Evolutionary conservation across 441 rosid species (phyloP).

Genomic region (Pelargonium myrrhifolium): DNA sequence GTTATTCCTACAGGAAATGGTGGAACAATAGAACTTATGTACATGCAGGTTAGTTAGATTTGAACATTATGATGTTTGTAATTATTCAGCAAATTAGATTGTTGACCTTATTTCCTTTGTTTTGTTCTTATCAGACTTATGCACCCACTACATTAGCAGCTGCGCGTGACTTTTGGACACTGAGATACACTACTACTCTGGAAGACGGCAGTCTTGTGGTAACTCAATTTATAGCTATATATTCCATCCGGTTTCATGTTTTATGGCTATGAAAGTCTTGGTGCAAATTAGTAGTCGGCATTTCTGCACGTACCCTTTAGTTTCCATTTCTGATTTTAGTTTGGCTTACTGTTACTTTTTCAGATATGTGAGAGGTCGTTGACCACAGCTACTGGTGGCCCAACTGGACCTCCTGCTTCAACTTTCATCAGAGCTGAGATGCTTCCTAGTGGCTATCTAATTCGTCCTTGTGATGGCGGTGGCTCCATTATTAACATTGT

Average conservation of each 20-base stretch:
- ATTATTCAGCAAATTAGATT: constrained; percentile 6
- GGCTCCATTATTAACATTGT: constrained; percentile 97
- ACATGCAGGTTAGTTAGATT: constrained; percentile 61
- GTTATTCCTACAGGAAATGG: constrained; percentile 93
- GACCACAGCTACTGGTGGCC: constrained; percentile 89
- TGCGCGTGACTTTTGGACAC: constrained; percentile 97
- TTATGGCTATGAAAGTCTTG: not conserved
- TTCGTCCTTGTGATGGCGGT: constrained; percentile 97
- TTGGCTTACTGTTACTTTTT: constrained; percentile 20
- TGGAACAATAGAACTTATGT: constrained; percentile 88
- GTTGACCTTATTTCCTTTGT: constrained; percentile 30
- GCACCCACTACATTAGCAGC: constrained; percentile 98
- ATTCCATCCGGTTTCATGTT: constrained; percentile 28
- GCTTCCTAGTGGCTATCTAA: constrained; percentile 92
- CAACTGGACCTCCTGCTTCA: constrained; percentile 60
- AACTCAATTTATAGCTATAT: constrained; percentile 17
- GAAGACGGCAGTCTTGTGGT: constrained; percentile 99
- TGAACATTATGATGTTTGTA: not conserved
- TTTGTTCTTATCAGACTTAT: constrained; percentile 47
- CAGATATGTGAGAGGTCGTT: constrained; percentile 98
- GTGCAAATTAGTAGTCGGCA: not conserved
- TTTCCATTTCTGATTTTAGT: constrained; percentile 1
- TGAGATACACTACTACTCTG: constrained; percentile 81
- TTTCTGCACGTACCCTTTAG: constrained; percentile 19
- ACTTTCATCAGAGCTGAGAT: constrained; percentile 94